Evolutionary conservation across 805 yeast species (phyloP), one percentile per base, ranked within the genome.

Genomic region (Lipomyces starkeyi): DNA sequence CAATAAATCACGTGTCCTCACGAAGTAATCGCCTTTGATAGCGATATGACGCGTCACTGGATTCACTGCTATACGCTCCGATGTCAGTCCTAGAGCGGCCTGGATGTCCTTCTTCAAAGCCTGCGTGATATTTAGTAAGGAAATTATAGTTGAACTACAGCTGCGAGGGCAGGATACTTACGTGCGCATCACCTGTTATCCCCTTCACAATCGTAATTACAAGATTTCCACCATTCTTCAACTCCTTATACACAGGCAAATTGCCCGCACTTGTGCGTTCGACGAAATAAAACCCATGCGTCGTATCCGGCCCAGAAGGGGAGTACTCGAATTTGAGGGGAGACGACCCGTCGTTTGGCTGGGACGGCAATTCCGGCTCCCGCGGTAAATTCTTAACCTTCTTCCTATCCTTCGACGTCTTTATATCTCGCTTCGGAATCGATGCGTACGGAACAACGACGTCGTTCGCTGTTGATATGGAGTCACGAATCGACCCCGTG

Each of bases 21-120:
- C 62, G 40, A 25, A 43, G 79, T 70, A 54, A 8, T 29, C 29
- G 22, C 60, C 60, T 2, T 29, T 47, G 22, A 61, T 54, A 20
- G 22, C 25, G 7, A 59, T 40, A 11, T 37, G n/a, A 53, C 40
- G 43, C 6, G 54, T 27, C 3, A 35, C 27, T 35, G 54, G 49
- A 22, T 32, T 22, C 47, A 62, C 37, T n/a, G 22, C 35, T 7
- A 60, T 52, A 5, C 34, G 29, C 3, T n/a, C 58, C 20, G 9
- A 13, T 25, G 27, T 20, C 34, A 62, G 8, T n/a, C 49, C 47
- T 53, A 62, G 43, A 6, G 65, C 65, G 14, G 57, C n/a, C 40
- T 20, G 20, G 32, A 62, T 22, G 49, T 62, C 65, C 25, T 25
- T 34, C 40, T 40, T 55, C 43, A 62, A 29, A 8, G 52, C n/a